phyloP scores from a whole-genome alignment of 176 grass and related monocot species.

The Luzula sylvatica region DNA sequence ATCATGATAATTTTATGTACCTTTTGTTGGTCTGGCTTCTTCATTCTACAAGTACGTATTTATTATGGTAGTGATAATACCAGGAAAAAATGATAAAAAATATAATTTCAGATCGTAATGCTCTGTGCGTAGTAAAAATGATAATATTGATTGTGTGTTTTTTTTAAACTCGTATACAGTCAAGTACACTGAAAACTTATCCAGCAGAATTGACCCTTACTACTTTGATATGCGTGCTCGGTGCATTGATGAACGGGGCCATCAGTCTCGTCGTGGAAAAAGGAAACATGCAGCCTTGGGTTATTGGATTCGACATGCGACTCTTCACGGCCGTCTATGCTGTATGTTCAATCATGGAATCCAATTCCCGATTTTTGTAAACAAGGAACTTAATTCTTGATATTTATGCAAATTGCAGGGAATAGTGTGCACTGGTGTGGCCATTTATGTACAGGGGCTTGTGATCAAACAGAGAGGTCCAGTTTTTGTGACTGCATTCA shows the following conservation, averaged over 20 bases:
- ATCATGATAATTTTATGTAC: slow-evolving; percentile 72
- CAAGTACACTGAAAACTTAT: slow-evolving; percentile 55
- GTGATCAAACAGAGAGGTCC: slow-evolving; percentile 50
- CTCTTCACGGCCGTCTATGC: slow-evolving; percentile 71
- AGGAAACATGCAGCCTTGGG: slow-evolving; percentile 41
- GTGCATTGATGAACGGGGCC: slow-evolving; percentile 29
- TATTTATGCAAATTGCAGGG: slow-evolving; percentile 17
- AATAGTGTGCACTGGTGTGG: slow-evolving; percentile 41
- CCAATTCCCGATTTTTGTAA: neutral
- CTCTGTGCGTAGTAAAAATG: neutral
- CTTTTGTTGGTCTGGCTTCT: slow-evolving; percentile 87
- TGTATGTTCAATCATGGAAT: slow-evolving; percentile 23
- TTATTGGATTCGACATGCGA: slow-evolving; percentile 66
- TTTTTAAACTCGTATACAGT: slow-evolving; percentile 30
- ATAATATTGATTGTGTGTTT: neutral
- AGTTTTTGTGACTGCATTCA: slow-evolving; percentile 50
- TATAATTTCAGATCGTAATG: neutral
- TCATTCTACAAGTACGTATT: slow-evolving; percentile 61
- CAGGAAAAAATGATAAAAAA: neutral
- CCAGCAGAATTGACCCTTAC: slow-evolving; percentile 63
- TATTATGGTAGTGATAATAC: neutral
- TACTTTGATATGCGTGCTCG: slow-evolving; percentile 49
- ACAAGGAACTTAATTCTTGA: neutral
- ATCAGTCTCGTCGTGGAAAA: slow-evolving; percentile 62
- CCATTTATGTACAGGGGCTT: slow-evolving; percentile 37